phyloP scores from a whole-genome alignment of 495 filamentous ascomycete genomes.

The Xylaria flabelliformis region DNA sequence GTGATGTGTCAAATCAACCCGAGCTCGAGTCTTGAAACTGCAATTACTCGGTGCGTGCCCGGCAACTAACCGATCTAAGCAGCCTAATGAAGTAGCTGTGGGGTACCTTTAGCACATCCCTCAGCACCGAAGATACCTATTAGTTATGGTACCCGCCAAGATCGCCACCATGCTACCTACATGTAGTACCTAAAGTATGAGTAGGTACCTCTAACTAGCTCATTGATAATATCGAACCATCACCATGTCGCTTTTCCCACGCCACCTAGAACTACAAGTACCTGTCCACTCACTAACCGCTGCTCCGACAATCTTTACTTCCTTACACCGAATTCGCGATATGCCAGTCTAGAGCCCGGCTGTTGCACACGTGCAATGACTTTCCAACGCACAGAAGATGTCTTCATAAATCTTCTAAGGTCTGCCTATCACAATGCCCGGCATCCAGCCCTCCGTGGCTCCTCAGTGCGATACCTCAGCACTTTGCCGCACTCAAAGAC shows the following conservation, averaged over 20 bases:
- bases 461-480: conserved; percentile 32
- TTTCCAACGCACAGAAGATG: conserved; percentile 33
- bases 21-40: not conserved
- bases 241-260: not conserved
- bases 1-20: conserved; percentile 23
- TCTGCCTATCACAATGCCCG: conserved; percentile 31
- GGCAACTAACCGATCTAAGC: not conserved
- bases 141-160: not conserved
- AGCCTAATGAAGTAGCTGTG: not conserved
- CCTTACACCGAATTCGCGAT: not conserved
- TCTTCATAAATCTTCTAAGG: conserved; percentile 32
- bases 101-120: not conserved
- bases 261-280: not conserved
- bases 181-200: too few relatives aligned
- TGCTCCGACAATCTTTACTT: not conserved
- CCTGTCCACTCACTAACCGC: not conserved
- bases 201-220: not conserved
- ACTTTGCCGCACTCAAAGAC: conserved; percentile 3
- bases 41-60: not conserved
- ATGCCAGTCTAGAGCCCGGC: conserved; percentile 31
- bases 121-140: not conserved
- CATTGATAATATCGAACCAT: not conserved
- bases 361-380: conserved; percentile 34
- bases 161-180: too few relatives aligned
- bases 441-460: conserved; percentile 23